Base-by-base conservation (phyloP, 768 basidiomycete species). In the Mycena metata region DNA sequence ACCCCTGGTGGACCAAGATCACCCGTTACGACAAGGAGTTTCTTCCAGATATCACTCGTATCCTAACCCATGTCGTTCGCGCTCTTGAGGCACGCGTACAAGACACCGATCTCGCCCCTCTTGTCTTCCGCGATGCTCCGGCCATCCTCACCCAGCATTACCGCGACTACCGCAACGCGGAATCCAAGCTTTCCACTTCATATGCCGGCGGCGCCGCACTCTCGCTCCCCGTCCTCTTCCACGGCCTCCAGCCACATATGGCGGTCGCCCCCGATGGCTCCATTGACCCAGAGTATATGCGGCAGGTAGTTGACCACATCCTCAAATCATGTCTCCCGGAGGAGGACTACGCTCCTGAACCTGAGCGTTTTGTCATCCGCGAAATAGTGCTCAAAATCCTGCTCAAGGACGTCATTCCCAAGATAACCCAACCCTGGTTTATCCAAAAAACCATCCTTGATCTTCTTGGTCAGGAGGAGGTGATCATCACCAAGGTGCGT, bases 391-490 rank as follows among this genome's bases (percentile, higher is more conserved):
- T 95, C 74, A 92, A 93, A 72, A 84, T 94, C 24, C 80, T 98
- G 8, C 81, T 96, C 69, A 85, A 86, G 54, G 89, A 90, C 69
- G 79, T 92, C 26, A 74, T 92, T 26, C 90, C 90, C 35, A 90
- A 88, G 71, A 77, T 97, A 57, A 87, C 89, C 8, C 92, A 98
- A 76, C 92, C 94, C 0, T 98, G 96, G 96, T 98, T 98, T 77
- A 86, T 97, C 51, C 90, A 95, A 65, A 89, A 84, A 73, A 74
- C 86, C 4, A 82, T 92, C 13, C 82, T 96, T 41, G 89, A 90
- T 73, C 77, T 91, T 4, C 79, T 97, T 13, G 91, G 89, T 9
- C 81, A 84, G 26, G 75, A 77, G 42, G 76, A 80, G 2, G 79
- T 78, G 26, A 60, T 70, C 7, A 69, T 68, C 47, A 77, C 76